Evolutionary conservation across 2,329 filamentous ascomycete genomes (phyloP), one percentile per base, ranked within the genome.

Genomic region (Blastomyces parvus): DNA sequence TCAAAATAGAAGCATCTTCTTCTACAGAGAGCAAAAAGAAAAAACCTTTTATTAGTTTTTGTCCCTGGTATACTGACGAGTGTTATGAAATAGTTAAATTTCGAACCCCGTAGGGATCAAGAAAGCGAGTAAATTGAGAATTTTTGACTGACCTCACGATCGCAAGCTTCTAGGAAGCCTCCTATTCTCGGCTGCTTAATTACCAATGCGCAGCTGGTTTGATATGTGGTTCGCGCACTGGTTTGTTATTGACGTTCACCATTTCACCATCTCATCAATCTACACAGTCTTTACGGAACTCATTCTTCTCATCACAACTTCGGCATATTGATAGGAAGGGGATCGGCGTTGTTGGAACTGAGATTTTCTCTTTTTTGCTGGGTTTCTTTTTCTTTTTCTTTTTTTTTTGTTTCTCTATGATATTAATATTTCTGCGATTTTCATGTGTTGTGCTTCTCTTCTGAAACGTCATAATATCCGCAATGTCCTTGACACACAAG

Each of bases 21-120:
- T 40, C 36, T 40, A 36, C 33, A n/a, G 5, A 55, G n/a, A 33
- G 17, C 17, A 25, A 36, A 14, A 55, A 53, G 25, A 53, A 22
- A 53, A 22, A 17, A 8, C 25, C 36, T 46, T 36, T 11, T 6
- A n/a, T 1, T 50, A 6, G 19, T 8, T 30, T 6, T 19, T 13
- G 13, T 27, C 14, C 48, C 48, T 30, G 14, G 19, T 17, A 17
- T 52, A 30, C 48, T 52, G 25, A 52, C 25, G 4, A 36, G 19
- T 33, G 57, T 61, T 68, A 46, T 61, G 2, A 17, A 55, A 60
- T 66, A 89, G 86, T 74, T 88, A 62, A 89, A 88, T 67, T 89
- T 89, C 67, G 83, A 89, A 71, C 84, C 87, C n/a, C 77, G 80
- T 60, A 83, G 82, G 44, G 84, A 87, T 67, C 82, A 87, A 59